phyloP scores from a whole-genome alignment of 2,329 filamentous ascomycete genomes.

The Fusarium equiseti region DNA sequence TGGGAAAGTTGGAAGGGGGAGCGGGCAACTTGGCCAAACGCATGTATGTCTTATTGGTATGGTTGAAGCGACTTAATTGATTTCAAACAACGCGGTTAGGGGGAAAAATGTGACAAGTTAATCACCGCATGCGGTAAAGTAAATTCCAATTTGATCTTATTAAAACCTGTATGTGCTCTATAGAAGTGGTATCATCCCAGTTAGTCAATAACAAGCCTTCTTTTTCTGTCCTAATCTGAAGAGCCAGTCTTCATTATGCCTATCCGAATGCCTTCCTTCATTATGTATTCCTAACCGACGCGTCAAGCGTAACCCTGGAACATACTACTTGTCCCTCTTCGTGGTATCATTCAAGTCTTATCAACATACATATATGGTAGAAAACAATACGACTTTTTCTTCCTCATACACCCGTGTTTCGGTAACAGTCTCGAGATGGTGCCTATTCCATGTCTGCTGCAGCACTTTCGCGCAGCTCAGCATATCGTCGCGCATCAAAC shows the following conservation, averaged over 20 bases:
- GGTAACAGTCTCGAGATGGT: background rate
- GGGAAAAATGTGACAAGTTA: conserved; percentile 6
- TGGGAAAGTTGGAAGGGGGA: conserved; percentile 7
- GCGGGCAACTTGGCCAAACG: conserved; percentile 1
- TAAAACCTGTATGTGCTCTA: conserved; percentile 14
- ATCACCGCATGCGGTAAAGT: background rate
- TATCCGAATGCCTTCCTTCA: background rate
- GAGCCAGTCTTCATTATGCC: conserved; percentile 30
- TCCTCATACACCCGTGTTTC: conserved; percentile 2
- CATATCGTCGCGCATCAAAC: conserved; percentile 66
- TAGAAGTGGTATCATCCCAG: conserved; percentile 29
- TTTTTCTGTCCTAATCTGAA: conserved; percentile 16
- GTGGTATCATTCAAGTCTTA: conserved; percentile 36
- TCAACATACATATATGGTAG: conserved; percentile 22
- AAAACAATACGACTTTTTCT: conserved; percentile 13
- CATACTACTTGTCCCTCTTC: conserved; percentile 15
- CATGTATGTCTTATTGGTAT: conserved; percentile 15
- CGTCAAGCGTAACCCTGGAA: conserved; percentile 10
- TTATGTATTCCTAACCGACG: conserved; percentile 3
- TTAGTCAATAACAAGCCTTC: background rate
- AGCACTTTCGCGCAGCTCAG: conserved; percentile 63
- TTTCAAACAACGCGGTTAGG: conserved; percentile 9
- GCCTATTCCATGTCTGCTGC: conserved; percentile 60
- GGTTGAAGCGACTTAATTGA: conserved; percentile 30
- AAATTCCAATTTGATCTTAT: conserved; percentile 13